Evolutionary conservation across 495 filamentous ascomycete species (phyloP).

Genomic region (Mytilinidion resinicola): DNA sequence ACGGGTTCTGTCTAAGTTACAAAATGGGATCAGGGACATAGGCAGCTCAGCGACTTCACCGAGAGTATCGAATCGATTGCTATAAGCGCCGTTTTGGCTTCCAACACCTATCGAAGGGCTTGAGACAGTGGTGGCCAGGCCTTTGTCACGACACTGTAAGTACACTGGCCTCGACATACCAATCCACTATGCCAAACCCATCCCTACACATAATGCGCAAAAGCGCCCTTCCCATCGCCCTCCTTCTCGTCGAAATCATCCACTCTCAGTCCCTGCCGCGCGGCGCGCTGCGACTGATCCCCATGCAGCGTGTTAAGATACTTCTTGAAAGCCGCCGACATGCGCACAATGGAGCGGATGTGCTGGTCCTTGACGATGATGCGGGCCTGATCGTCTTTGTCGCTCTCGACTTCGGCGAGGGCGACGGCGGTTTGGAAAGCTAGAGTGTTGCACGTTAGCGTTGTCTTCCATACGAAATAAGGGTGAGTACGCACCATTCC

Average conservation of each 20-base stretch:
- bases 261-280: slow-evolving; percentile 11
- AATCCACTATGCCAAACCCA: too few relatives aligned
- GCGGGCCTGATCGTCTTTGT: not conserved
- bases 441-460: not conserved
- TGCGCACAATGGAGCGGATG: slow-evolving; percentile 7
- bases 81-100: too few relatives aligned
- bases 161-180: too few relatives aligned
- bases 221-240: slow-evolving; percentile 3
- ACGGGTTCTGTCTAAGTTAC: not conserved
- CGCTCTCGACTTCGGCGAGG: slow-evolving; percentile 7
- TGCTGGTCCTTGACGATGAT: slow-evolving; percentile 6
- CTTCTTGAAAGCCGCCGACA: slow-evolving; percentile 16
- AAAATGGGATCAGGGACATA: not conserved
- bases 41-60: not conserved
- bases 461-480: not conserved
- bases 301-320: slow-evolving; percentile 16
- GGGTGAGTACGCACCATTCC: slow-evolving; percentile 7
- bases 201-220: slow-evolving; percentile 7
- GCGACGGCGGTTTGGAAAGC: slow-evolving; percentile 22
- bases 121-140: too few relatives aligned
- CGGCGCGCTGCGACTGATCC: slow-evolving; percentile 4
- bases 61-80: too few relatives aligned
- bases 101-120: too few relatives aligned
- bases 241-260: slow-evolving; percentile 13
- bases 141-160: too few relatives aligned